Evolutionary conservation across 2,329 filamentous ascomycete species (phyloP).

Genomic region (Hypocreales sp.): DNA sequence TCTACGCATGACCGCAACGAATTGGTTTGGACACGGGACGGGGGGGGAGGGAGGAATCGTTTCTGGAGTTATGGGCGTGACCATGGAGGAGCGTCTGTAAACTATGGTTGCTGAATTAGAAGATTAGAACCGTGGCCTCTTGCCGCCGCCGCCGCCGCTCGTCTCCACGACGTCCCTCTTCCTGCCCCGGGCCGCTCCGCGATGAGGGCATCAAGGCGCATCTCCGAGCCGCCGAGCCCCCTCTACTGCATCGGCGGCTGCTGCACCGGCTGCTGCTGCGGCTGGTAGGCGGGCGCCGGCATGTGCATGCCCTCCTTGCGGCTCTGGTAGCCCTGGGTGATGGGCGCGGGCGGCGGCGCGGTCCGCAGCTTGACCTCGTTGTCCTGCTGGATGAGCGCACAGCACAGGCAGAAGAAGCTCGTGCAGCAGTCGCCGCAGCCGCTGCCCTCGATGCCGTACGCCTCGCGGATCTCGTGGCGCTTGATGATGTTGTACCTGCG

Average conservation of each 20-base stretch:
- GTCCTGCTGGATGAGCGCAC: constrained; percentile 40
- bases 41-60: too few relatives aligned
- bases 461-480: constrained; percentile 35
- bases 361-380: constrained; percentile 28
- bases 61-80: too few relatives aligned
- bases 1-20: constrained; percentile 90
- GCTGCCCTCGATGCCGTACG: constrained; percentile 35
- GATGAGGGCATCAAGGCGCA: too few relatives aligned
- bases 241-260: constrained; percentile 2
- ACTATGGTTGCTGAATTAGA: too few relatives aligned
- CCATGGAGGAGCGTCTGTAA: too few relatives aligned
- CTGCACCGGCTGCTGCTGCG: constrained; percentile 2
- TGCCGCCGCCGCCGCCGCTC: too few relatives aligned
- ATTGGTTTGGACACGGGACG: too few relatives aligned
- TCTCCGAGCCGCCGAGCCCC: too few relatives aligned
- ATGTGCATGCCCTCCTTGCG: constrained; percentile 22
- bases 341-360: constrained; percentile 8
- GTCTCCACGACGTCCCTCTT: too few relatives aligned
- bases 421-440: constrained; percentile 32
- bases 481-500: constrained; percentile 32
- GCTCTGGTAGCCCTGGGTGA: constrained; percentile 20
- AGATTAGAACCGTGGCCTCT: too few relatives aligned
- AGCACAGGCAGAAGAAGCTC: constrained; percentile 41
- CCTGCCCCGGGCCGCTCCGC: too few relatives aligned
- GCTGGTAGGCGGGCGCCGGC: constrained; percentile 7